Percentiles rank a stretch among this genome's conserved stretches.
Conservation (phyloP, 345 rosid species). For the Zanthoxylum bungeanum region DNA sequence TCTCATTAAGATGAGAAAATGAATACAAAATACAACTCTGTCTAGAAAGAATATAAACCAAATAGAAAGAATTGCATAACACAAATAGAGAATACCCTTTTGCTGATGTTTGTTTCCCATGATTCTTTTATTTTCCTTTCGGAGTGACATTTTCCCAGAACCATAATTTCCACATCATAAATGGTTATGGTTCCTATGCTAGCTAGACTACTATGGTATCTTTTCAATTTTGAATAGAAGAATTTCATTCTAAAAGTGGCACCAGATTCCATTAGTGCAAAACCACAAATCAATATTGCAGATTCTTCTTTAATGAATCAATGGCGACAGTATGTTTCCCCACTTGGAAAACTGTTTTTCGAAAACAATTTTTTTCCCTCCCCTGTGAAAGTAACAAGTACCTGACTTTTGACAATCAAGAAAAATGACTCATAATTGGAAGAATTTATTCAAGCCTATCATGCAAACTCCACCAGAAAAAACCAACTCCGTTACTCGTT, state of each 20-base stretch:
- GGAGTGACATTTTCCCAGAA: not conserved
- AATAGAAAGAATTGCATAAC: not conserved
- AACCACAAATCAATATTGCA: not conserved
- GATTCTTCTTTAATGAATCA: conserved; percentile 17
- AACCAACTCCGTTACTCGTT: too few species aligned
- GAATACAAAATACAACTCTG: not conserved
- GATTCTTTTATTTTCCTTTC: conserved; percentile 8
- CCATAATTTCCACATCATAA: not conserved
- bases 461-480: not conserved
- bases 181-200: not conserved
- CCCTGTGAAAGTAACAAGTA: not conserved
- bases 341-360: conserved; percentile 17
- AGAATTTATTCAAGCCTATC: conserved; percentile 5
- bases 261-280: conserved; percentile 20
- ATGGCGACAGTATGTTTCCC: conserved; percentile 17
- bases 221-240: not conserved
- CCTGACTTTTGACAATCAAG: conserved; percentile 16
- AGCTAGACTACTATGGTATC: not conserved
- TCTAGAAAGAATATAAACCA: not conserved
- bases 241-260: not conserved
- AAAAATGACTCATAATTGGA: conserved; percentile 18
- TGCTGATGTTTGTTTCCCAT: not conserved
- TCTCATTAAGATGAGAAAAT: not conserved
- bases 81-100: conserved; percentile 10
- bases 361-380: not conserved